Conservation (phyloP, 1,139 yeast genomes). For the Geotrichum aggregatum region DNA sequence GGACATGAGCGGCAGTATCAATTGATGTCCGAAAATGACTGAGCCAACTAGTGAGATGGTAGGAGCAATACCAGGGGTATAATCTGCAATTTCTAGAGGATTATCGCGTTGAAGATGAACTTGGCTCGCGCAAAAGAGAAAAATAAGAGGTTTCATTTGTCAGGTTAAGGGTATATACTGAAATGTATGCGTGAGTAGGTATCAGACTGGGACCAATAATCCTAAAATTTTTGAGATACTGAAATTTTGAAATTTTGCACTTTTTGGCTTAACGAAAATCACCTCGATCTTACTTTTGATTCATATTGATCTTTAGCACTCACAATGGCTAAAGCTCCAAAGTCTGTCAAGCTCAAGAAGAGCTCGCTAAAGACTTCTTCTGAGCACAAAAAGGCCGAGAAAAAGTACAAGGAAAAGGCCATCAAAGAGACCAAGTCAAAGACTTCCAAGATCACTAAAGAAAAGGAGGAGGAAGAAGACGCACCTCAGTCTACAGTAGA, state of each 20-base stretch:
- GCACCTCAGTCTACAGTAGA: slow-evolving; percentile 17
- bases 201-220: slow-evolving; percentile 17
- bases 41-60: neutral
- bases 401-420: slow-evolving; percentile 62
- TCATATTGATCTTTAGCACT: neutral
- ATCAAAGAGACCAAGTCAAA: slow-evolving; percentile 13
- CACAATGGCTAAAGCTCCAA: slow-evolving; percentile 45
- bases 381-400: slow-evolving; percentile 79
- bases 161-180: slow-evolving; percentile 8
- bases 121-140: too few species aligned
- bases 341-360: slow-evolving; percentile 90
- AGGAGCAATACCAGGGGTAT: neutral
- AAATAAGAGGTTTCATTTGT: neutral
- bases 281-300: neutral
- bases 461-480: neutral
- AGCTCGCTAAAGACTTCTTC: slow-evolving; percentile 83
- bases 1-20: neutral
- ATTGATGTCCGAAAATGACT: neutral
- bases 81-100: neutral
- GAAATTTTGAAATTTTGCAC: slow-evolving; percentile 2
- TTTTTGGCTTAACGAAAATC: too few species aligned
- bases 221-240: slow-evolving; percentile 4
- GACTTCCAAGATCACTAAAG: neutral
- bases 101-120: too few species aligned
- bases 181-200: neutral